These are phyloP conservation scores for Backusella luteola DNA, from an alignment of 192 early-diverging fungal genomes.

Conservation along the genomic window DNA sequence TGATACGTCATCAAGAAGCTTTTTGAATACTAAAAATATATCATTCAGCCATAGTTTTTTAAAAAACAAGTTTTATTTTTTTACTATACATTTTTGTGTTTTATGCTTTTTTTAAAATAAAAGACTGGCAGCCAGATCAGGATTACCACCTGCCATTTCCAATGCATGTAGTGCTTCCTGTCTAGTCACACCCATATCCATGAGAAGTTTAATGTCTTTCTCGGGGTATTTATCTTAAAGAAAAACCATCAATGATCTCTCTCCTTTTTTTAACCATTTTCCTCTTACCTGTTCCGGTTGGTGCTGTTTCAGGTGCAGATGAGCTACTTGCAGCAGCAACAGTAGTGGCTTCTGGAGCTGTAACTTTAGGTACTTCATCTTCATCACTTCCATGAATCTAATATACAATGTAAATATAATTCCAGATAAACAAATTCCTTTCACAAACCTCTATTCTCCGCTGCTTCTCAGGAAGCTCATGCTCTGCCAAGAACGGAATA, in stretches of 20 bases:
- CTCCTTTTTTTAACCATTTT: not conserved
- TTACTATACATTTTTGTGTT: not conserved
- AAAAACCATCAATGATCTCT: not conserved
- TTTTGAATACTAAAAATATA: no score
- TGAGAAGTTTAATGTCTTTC: slow-evolving; percentile 65
- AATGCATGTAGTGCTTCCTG: slow-evolving; percentile 79
- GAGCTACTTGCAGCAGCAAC: slow-evolving; percentile 19
- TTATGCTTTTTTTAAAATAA: slow-evolving; percentile 58
- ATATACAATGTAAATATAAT: not conserved
- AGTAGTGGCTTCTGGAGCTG: slow-evolving; percentile 6
- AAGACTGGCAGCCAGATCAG: slow-evolving; percentile 83
- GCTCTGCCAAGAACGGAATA: slow-evolving; percentile 89
- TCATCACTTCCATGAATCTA: slow-evolving; percentile 40
- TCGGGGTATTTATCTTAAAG: slow-evolving; percentile 50
- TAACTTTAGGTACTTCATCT: slow-evolving; percentile 38
- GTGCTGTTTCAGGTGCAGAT: not conserved
- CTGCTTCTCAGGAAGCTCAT: slow-evolving; percentile 79
- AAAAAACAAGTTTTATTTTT: not conserved
- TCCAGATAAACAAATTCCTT: not conserved
- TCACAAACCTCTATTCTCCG: slow-evolving; percentile 31
- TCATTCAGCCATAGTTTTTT: no score
- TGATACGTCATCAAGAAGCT: no score
- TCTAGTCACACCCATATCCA: slow-evolving; percentile 75
- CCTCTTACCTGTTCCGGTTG: not conserved
- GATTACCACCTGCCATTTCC: slow-evolving; percentile 78